A percentile compares a stretch with the other conserved stretches of the same genome.
Conservation (phyloP, 768 basidiomycete species). For the Coprinopsis sp. region DNA sequence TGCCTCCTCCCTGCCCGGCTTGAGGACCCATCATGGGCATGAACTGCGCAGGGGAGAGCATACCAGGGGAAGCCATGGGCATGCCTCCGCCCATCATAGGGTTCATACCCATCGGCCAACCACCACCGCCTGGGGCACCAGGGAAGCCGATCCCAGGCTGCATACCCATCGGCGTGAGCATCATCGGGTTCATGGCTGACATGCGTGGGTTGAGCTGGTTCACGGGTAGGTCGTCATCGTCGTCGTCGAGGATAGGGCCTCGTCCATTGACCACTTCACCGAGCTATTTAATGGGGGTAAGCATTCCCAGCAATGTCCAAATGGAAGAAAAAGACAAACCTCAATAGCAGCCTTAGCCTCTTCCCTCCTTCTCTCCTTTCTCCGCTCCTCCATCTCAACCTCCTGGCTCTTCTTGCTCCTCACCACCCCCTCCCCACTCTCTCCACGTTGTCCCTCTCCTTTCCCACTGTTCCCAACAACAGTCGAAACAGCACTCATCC, state of each 20-base stretch:
- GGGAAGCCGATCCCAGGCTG: constrained; percentile 28
- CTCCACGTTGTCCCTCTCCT: constrained; percentile 15
- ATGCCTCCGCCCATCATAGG: constrained; percentile 21
- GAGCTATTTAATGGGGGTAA: constrained; percentile 43
- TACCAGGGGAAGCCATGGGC: constrained; percentile 24
- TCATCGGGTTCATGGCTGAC: constrained; percentile 43
- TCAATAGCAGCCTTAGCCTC: constrained; percentile 88
- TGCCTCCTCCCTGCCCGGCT: too few species aligned
- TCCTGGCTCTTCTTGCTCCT: constrained; percentile 31
- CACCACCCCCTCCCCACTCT: constrained; percentile 5
- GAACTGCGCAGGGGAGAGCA: constrained; percentile 39
- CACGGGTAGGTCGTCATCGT: constrained; percentile 47
- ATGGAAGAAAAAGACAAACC: constrained; percentile 41
- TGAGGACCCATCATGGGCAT: too few species aligned
- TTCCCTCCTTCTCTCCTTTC: constrained; percentile 68
- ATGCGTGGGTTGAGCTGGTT: constrained; percentile 40
- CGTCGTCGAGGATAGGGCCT: constrained; percentile 54
- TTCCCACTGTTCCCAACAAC: constrained; percentile 12
- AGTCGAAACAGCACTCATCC: constrained; percentile 9
- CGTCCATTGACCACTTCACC: constrained; percentile 85
- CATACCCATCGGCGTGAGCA: constrained; percentile 33
- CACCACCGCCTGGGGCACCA: constrained; percentile 9
- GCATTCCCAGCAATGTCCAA: constrained; percentile 2
- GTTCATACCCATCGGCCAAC: constrained; percentile 16
- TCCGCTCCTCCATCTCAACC: constrained; percentile 46